phyloP scores from a whole-genome alignment of 108 stramenopile species.

The Fragilariopsis cylindrus region DNA sequence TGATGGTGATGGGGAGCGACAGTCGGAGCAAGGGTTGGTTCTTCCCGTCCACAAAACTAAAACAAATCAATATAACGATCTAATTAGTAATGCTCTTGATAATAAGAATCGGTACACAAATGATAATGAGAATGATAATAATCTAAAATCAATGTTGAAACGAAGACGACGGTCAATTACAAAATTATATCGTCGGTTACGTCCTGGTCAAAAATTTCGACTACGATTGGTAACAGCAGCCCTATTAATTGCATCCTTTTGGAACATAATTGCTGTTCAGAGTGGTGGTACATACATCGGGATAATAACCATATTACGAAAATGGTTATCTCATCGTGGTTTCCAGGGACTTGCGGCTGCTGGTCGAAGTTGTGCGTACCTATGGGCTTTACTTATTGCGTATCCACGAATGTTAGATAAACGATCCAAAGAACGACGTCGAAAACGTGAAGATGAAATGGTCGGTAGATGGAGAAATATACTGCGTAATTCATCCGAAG shows the following conservation, averaged over 20 bases:
- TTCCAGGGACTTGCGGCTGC: conserved; percentile 21
- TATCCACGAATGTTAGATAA: conserved; percentile 19
- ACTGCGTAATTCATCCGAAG: background rate
- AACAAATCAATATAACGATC: background rate
- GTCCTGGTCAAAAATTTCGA: conserved; percentile 13
- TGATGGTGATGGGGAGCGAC: background rate
- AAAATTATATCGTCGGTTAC: background rate
- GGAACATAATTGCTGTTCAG: background rate
- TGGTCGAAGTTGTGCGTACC: conserved; percentile 11
- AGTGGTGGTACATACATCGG: background rate
- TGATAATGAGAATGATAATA: no score
- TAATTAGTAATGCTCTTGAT: no score
- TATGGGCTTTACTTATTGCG: conserved; percentile 11
- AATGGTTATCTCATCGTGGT: conserved; percentile 12
- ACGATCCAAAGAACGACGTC: conserved; percentile 3
- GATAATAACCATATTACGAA: background rate
- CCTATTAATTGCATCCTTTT: background rate
- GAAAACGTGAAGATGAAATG: background rate
- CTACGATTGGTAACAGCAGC: conserved; percentile 3
- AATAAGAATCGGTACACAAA: no score
- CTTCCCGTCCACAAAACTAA: conserved; percentile 1
- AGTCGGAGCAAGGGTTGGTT: background rate
- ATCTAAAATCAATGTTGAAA: background rate
- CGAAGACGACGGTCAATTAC: conserved; percentile 1
- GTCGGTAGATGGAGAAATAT: background rate